Evolutionary conservation across 208 protist species (phyloP), one percentile per base, ranked within the genome.

Genomic region (Wallacemonas sp.): DNA sequence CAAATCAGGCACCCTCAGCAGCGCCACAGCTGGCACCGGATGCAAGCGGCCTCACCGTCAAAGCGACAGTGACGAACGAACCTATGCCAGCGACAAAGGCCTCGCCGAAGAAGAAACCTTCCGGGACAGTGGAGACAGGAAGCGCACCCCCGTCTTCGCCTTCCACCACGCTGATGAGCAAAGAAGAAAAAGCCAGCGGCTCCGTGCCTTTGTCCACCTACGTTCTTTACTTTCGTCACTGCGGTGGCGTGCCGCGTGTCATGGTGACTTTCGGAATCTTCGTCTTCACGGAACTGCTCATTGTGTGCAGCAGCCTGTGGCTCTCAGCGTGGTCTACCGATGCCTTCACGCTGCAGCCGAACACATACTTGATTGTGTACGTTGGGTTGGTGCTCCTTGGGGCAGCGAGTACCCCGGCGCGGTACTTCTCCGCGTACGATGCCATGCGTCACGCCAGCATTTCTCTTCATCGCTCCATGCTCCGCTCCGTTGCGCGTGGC

Each of bases 121-220:
- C 54, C 71, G 74, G 44, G 30, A 34, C 29, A 10, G 58, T 19
- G 53, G 38, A 8, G 64, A 78, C 6, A 79, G 70, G 73, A 48
- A 58, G 76, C 33, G 61, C 68, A 45, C 52, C 58, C 12, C 52
- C 0, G 4, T 62, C 71, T 64, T 91, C 88, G 50, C 37, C 33
- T 2, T 26, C 39, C 27, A 15, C 46, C 34, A 5, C 34, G 34
- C 55, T 86, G 17, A 85, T 85, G 59, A 76, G 69, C 17, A 61
- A 72, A 19, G 84, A 88, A 61, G 80, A 88, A 57, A 78, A 78
- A 53, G 67, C 78, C 9, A 59, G 27, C 4, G 80, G 92, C 37
- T 60, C 71, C 3, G 89, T 98, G 0, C 33, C 67, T 17, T 33
- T 79, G n/a, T n/a, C 15, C 4, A 74, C 76, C 0, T 97, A 95